Evolutionary conservation across 2,329 filamentous ascomycete genomes (phyloP).

Genomic region (Microcera coccophila): DNA sequence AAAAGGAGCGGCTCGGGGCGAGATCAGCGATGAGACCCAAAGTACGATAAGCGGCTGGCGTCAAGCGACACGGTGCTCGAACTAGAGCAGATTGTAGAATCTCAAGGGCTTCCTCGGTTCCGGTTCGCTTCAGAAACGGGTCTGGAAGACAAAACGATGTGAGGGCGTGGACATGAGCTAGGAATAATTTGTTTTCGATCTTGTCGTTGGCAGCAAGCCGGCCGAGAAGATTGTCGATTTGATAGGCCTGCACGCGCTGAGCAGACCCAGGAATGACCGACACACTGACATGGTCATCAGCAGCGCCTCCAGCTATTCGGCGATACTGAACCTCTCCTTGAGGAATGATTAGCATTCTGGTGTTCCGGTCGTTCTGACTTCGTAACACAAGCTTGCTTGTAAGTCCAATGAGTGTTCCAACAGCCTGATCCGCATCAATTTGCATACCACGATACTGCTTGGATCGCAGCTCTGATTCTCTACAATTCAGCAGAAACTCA

Average conservation of each 20-base stretch:
- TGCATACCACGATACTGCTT: no score
- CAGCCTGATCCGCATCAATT: no score
- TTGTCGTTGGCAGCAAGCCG: constrained; percentile 48
- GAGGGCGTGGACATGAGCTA: constrained; percentile 51
- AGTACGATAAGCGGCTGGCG: no score
- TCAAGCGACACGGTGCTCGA: no score
- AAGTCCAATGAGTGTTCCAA: no score
- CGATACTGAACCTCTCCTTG: constrained; percentile 25
- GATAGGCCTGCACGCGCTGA: constrained; percentile 39
- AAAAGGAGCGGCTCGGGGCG: no score
- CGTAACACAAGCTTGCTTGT: constrained; percentile 48
- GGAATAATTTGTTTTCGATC: constrained; percentile 48
- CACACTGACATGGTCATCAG: constrained; percentile 33
- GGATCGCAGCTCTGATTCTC: no score
- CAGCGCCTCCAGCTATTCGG: accelerated
- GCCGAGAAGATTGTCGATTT: constrained; percentile 47
- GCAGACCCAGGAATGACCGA: constrained; percentile 25
- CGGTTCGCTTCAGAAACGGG: no score
- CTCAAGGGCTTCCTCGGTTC: no score
- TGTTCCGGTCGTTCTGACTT: constrained; percentile 6
- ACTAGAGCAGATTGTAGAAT: no score
- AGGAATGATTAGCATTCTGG: constrained; percentile 38
- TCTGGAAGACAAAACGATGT: constrained; percentile 52
- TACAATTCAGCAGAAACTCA: no score
- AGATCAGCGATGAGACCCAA: no score